phyloP scores from a whole-genome alignment of 2,329 filamentous ascomycete genomes.

The Claviceps africana region DNA sequence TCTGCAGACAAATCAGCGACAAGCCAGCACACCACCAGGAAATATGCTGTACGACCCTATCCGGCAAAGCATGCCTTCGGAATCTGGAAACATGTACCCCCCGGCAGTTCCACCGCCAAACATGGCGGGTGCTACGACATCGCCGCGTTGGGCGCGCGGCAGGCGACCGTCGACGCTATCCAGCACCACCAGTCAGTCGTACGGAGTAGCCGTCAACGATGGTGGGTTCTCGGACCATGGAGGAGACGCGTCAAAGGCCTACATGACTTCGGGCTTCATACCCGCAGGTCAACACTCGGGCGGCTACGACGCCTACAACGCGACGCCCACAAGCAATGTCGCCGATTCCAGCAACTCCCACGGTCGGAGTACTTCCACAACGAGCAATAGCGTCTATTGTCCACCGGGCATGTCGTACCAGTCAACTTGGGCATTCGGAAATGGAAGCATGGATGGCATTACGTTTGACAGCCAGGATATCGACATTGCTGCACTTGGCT shows the following conservation, averaged over 20 bases:
- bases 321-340: constrained; percentile 29
- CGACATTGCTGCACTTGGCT: constrained; percentile 53
- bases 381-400: constrained; percentile 13
- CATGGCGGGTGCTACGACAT: constrained; percentile 33
- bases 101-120: constrained; percentile 35
- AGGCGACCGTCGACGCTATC: constrained; percentile 14
- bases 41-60: constrained; percentile 49
- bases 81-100: constrained; percentile 32
- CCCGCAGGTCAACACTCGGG: constrained; percentile 28
- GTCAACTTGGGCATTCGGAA: constrained; percentile 17
- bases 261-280: constrained; percentile 22
- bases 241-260: constrained; percentile 21
- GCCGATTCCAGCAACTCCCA: constrained; percentile 15
- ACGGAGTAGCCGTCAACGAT: constrained; percentile 18
- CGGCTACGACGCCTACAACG: constrained; percentile 27
- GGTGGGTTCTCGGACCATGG: constrained; percentile 9
- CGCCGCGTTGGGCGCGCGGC: constrained; percentile 19
- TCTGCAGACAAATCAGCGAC: constrained; percentile 9
- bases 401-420: constrained; percentile 15
- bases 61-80: constrained; percentile 36
- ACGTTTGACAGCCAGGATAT: constrained; percentile 67
- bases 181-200: constrained; percentile 9
- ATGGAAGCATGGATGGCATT: constrained; percentile 35
- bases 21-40: constrained; percentile 36
- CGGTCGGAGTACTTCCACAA: not conserved